Conservation (phyloP, 805 yeast species). For the Saturnispora kantuleensis region DNA sequence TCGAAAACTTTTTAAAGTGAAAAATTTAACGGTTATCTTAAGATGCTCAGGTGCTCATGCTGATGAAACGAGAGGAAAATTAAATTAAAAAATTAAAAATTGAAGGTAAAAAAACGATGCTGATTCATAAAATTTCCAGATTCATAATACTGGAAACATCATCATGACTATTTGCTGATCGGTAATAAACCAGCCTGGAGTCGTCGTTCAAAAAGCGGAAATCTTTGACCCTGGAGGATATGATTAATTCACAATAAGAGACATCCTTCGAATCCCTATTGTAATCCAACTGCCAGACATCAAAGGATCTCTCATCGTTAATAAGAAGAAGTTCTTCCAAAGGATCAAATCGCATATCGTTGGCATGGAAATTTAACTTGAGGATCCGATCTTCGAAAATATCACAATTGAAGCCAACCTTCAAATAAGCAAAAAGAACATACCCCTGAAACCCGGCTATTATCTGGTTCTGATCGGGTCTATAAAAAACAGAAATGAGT, state of each 20-base stretch:
- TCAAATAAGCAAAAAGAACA: slow-evolving; percentile 3
- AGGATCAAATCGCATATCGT: neutral
- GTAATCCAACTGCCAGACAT: slow-evolving; percentile 7
- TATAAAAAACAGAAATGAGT: neutral
- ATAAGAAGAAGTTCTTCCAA: neutral
- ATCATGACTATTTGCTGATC: neutral
- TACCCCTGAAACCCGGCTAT: neutral
- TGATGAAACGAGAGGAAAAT: no score
- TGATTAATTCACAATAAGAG: slow-evolving; percentile 4
- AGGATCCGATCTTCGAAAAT: slow-evolving; percentile 7
- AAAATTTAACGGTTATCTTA: no score
- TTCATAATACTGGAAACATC: no score
- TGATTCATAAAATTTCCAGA: no score
- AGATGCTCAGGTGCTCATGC: no score
- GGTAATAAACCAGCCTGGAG: neutral
- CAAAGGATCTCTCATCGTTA: neutral
- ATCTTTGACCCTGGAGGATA: neutral
- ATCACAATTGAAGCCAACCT: slow-evolving; percentile 4
- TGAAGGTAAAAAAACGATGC: no score
- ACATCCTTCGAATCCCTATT: slow-evolving; percentile 5
- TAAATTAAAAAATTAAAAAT: no score
- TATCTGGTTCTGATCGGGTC: slow-evolving; percentile 6
- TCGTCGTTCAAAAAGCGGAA: slow-evolving; percentile 3
- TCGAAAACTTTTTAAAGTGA: neutral
- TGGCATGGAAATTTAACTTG: slow-evolving; percentile 1